Base-by-base conservation (phyloP, 2,329 filamentous ascomycete species). In the Colletotrichum liriopes region DNA sequence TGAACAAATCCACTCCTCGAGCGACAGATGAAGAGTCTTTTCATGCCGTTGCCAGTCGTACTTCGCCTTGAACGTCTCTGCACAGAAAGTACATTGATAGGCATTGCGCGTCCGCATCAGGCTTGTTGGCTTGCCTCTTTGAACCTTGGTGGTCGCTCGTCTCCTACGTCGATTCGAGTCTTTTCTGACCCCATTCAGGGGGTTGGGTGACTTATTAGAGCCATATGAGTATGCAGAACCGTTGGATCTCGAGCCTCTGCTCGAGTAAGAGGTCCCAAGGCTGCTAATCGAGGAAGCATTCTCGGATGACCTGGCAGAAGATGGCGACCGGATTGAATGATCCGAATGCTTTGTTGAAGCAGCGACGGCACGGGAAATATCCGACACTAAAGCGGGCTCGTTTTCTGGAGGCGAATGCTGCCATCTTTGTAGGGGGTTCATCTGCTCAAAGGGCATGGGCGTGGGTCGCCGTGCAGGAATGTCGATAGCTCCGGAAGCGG, bases 11-110 rank as follows among this genome's bases (percentile, higher is more conserved):
- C 80, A 90, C 59, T 76, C 81, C 77, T 82, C 84, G 0, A 86
- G 86, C 12, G 82, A 87, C 60, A 81, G 81, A 77, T 81, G 87
- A 63, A 83, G 82, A 63, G 84, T 82, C 52, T 83, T 84, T 67
- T 90, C 88, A 72, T 90, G 88, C 26, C 88, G 80, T 45, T 83
- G 82, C 84, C 84, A 86, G 29, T 85, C 84, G 61, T 86, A 81
- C 18, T 85, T 85, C 0, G 81, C 81, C 60, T 82, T 82, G 74
- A 86, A 86, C 0, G 82, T 82, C 55, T 86, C 84, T 0, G 83
- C 84, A 65, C 84, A 86, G 58, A 86, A 86, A 0, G 84, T 86
- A 67, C 84, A 86, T 59, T 86, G 84, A n/a, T 80, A 82, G 1
- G 74, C 69, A 20, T 66, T 65, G 8, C 59, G 45, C 9, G 60